Evolutionary conservation across 306 rosid species (phyloP).

Genomic region (Rosa chinensis): DNA sequence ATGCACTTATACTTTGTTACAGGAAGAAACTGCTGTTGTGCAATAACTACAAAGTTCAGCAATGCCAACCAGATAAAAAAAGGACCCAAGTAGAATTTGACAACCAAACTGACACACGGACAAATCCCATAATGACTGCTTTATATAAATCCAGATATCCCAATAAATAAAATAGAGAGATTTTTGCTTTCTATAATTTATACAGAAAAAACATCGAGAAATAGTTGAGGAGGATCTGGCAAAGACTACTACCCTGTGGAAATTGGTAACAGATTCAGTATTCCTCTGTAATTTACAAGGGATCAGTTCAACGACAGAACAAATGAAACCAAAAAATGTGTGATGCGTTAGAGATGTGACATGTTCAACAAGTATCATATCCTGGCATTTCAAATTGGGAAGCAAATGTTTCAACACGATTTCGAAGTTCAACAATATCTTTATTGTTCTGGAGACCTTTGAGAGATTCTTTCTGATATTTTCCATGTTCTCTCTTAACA

Average conservation of each 20-base stretch:
- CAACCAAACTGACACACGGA: constrained; percentile 17
- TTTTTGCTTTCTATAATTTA: constrained; percentile 21
- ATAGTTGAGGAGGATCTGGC: background rate
- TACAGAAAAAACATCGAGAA: constrained; percentile 15
- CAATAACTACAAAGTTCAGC: constrained; percentile 6
- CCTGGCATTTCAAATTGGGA: constrained; percentile 84
- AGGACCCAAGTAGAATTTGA: constrained; percentile 5
- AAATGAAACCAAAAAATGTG: constrained; percentile 13
- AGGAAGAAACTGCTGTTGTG: constrained; percentile 7
- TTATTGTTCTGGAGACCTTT: constrained; percentile 57
- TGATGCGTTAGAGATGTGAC: constrained; percentile 13
- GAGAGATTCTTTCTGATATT: constrained; percentile 54
- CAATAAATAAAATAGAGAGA: background rate
- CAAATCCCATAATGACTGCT: constrained; percentile 16
- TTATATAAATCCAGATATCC: constrained; percentile 25
- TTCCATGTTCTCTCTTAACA: constrained; percentile 64
- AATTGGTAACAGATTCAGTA: constrained; percentile 9
- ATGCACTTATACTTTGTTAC: constrained; percentile 2
- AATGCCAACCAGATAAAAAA: constrained; percentile 13
- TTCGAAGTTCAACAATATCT: constrained; percentile 59
- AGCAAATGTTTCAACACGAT: constrained; percentile 69
- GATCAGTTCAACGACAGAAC: constrained; percentile 1
- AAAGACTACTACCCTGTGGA: constrained; percentile 11
- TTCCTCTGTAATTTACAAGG: constrained; percentile 31
- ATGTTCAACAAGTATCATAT: constrained; percentile 44